Evolutionary conservation across 306 rosid species (phyloP).

Genomic region (Medicago ruthenica): DNA sequence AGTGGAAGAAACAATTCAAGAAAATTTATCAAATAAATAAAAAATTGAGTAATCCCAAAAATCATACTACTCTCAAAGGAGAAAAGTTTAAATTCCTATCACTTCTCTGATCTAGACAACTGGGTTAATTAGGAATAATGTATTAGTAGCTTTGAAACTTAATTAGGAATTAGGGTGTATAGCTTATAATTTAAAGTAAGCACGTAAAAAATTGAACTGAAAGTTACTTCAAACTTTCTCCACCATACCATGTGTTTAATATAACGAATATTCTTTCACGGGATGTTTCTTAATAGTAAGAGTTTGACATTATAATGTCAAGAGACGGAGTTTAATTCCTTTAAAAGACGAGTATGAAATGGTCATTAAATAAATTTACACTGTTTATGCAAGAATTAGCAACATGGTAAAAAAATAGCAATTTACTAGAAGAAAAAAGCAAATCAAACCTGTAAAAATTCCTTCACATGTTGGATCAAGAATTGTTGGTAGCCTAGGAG

Average conservation of each 20-base stretch:
- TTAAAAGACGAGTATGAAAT: no score
- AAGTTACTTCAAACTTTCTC: background rate
- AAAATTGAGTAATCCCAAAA: background rate
- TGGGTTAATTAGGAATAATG: no score
- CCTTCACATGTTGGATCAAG: slow-evolving; percentile 51
- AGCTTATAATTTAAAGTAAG: background rate
- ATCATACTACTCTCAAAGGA: background rate
- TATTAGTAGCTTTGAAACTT: background rate
- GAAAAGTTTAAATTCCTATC: no score
- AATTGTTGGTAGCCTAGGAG: slow-evolving; percentile 58
- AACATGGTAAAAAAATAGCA: background rate
- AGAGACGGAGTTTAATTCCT: no score
- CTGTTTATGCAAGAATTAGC: background rate
- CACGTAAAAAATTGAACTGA: background rate
- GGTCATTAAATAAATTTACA: background rate
- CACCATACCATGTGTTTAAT: no score
- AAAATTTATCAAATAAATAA: background rate
- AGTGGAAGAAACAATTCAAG: background rate
- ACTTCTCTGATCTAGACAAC: no score
- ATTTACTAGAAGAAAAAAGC: background rate
- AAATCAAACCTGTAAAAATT: slow-evolving; percentile 62
- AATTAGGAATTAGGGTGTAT: background rate
- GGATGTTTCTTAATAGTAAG: no score
- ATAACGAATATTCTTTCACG: no score
- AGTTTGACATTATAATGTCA: no score